Evolutionary conservation across 73 alveolate genomes (phyloP).

Genomic region (Stentor coeruleus): DNA sequence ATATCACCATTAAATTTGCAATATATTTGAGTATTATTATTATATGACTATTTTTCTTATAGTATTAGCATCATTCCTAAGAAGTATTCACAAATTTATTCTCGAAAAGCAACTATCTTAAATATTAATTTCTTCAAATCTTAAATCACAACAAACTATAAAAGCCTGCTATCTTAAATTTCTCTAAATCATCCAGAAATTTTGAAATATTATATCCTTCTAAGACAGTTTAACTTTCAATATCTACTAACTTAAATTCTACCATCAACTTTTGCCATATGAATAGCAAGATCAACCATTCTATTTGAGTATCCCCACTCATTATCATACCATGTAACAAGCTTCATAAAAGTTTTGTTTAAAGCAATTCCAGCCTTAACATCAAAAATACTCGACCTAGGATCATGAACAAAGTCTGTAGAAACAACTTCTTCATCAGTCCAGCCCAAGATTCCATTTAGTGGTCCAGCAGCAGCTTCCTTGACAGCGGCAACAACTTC

Average conservation of each 20-base stretch:
- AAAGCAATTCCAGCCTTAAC: slow-evolving; percentile 88
- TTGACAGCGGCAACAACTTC: slow-evolving; percentile 75
- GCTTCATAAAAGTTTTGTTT: slow-evolving; percentile 72
- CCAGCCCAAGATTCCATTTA: slow-evolving; percentile 87
- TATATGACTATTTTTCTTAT: too few species aligned
- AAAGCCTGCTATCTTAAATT: background rate
- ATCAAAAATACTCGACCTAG: slow-evolving; percentile 79
- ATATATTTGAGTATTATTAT: too few species aligned
- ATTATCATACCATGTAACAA: slow-evolving; percentile 84
- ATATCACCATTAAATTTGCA: too few species aligned
- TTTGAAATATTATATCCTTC: background rate
- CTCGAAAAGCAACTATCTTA: too few species aligned
- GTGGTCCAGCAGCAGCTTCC: slow-evolving; percentile 73
- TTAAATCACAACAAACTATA: too few species aligned
- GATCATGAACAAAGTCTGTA: slow-evolving; percentile 74
- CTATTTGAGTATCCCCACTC: slow-evolving; percentile 97
- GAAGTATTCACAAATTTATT: too few species aligned
- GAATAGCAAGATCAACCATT: slow-evolving; percentile 78
- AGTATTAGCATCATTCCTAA: too few species aligned
- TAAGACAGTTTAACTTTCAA: slow-evolving; percentile 36
- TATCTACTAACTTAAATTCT: background rate
- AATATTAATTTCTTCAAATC: too few species aligned
- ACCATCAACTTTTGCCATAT: slow-evolving; percentile 75
- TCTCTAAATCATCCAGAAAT: background rate
- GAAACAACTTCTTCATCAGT: slow-evolving; percentile 94